Evolutionary conservation across 345 rosid genomes (phyloP).

Genomic region (Adansonia digitata): DNA sequence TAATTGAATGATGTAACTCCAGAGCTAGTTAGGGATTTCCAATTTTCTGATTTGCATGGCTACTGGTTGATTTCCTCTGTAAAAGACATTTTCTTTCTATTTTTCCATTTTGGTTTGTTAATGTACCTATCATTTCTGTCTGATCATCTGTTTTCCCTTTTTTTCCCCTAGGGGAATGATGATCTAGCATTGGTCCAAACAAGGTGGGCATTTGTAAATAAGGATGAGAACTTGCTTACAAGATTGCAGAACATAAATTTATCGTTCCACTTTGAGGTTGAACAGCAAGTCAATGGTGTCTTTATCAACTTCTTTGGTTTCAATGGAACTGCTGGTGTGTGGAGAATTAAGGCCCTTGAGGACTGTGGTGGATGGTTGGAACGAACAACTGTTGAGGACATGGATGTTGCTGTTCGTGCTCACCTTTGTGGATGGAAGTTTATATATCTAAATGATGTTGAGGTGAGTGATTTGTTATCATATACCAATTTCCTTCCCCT

Average conservation of each 20-base stretch:
- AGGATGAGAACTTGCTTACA: constrained; percentile 88
- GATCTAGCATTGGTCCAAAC: constrained; percentile 80
- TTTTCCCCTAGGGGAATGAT: constrained; percentile 50
- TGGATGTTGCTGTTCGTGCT: constrained; percentile 94
- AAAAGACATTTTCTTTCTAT: neutral
- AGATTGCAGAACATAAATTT: constrained; percentile 83
- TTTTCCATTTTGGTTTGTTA: neutral
- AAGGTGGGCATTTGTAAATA: constrained; percentile 88
- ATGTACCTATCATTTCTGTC: neutral
- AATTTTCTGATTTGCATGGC: neutral
- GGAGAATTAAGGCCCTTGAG: constrained; percentile 87
- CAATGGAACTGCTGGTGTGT: constrained; percentile 92
- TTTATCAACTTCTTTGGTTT: constrained; percentile 86
- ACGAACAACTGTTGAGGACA: constrained; percentile 87
- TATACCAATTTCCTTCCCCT: neutral
- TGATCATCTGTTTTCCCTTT: neutral
- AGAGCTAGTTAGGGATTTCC: neutral
- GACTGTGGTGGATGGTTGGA: constrained; percentile 98
- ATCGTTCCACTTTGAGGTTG: constrained; percentile 89
- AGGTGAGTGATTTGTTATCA: constrained; percentile 36
- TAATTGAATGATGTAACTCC: neutral
- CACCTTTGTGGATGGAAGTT: constrained; percentile 96
- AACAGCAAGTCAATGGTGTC: constrained; percentile 85
- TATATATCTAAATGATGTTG: constrained; percentile 72
- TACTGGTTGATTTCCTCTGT: neutral